Conservation (phyloP, 75 land plant genomes). For the Chamaecyparis obtusa region DNA sequence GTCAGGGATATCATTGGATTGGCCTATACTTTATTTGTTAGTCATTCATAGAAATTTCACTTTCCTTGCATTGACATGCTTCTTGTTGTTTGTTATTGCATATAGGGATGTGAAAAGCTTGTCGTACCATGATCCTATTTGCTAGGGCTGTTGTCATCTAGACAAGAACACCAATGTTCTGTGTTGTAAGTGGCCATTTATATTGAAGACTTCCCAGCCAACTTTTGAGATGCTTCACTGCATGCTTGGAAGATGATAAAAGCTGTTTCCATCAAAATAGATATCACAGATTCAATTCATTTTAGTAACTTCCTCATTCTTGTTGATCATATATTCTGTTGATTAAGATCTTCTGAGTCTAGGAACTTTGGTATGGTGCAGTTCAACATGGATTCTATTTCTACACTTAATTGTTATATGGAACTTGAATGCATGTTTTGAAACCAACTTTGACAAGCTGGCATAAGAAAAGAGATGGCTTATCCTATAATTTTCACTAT, state of each 20-base stretch:
- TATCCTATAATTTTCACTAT: background rate
- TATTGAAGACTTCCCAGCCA: background rate
- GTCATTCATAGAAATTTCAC: background rate
- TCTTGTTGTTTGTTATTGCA: background rate
- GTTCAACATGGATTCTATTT: background rate
- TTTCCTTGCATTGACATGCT: background rate
- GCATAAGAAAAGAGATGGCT: background rate
- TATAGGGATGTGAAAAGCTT: background rate
- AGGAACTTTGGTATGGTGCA: background rate
- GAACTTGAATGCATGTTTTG: background rate
- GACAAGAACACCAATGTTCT: background rate
- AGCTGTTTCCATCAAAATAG: background rate
- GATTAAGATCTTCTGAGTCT: background rate
- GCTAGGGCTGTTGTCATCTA: background rate
- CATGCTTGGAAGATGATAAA: background rate
- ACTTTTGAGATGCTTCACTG: background rate
- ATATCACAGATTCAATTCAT: background rate
- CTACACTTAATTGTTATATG: background rate
- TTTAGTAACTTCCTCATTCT: background rate
- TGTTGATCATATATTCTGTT: background rate
- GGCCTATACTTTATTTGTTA: background rate
- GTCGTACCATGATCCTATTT: background rate
- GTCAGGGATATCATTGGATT: background rate
- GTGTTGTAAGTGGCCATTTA: background rate
- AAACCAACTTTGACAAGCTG: background rate